Conservation (phyloP, 1,139 yeast genomes). For the Magnusiomyces tetraspermus region DNA sequence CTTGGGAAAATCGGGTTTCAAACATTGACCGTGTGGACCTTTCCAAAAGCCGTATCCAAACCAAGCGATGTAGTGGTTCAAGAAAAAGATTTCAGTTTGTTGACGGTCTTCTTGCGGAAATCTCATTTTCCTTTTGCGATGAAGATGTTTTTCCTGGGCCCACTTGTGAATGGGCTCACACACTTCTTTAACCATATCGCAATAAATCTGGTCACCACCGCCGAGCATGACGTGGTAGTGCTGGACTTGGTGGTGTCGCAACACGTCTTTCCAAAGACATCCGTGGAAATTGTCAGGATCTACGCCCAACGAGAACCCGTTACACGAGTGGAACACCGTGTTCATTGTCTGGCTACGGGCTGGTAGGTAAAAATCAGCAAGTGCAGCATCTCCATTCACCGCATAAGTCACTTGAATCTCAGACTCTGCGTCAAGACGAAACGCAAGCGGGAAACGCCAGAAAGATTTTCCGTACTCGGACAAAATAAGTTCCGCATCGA, state of each 20-base stretch:
- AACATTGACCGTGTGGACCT: slow-evolving; percentile 55
- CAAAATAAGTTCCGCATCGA: slow-evolving; percentile 18
- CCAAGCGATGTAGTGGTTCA: slow-evolving; percentile 73
- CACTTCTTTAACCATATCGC: slow-evolving; percentile 61
- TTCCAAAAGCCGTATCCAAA: slow-evolving; percentile 82
- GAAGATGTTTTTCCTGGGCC: slow-evolving; percentile 49
- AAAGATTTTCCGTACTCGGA: slow-evolving; percentile 47
- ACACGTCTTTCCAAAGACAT: slow-evolving; percentile 77
- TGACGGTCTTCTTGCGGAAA: slow-evolving; percentile 40
- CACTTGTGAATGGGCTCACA: slow-evolving; percentile 47
- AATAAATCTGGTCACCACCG: slow-evolving; percentile 93
- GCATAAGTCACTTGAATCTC: slow-evolving; percentile 10
- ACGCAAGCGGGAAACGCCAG: slow-evolving; percentile 51
- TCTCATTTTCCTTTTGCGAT: slow-evolving; percentile 38
- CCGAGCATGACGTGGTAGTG: slow-evolving; percentile 94
- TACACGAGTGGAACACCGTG: slow-evolving; percentile 74
- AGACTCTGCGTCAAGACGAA: slow-evolving; percentile 22
- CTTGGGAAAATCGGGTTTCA: slow-evolving; percentile 58
- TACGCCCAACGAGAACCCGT: slow-evolving; percentile 77
- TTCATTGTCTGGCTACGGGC: slow-evolving; percentile 57
- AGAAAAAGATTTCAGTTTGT: slow-evolving; percentile 57
- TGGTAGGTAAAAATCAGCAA: slow-evolving; percentile 49
- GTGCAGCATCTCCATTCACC: slow-evolving; percentile 41
- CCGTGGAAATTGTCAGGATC: slow-evolving; percentile 60
- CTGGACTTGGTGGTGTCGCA: slow-evolving; percentile 48